Evolutionary conservation across 495 filamentous ascomycete genomes (phyloP), one percentile per base, ranked within the genome.

Genomic region (Tuber melanosporum): DNA sequence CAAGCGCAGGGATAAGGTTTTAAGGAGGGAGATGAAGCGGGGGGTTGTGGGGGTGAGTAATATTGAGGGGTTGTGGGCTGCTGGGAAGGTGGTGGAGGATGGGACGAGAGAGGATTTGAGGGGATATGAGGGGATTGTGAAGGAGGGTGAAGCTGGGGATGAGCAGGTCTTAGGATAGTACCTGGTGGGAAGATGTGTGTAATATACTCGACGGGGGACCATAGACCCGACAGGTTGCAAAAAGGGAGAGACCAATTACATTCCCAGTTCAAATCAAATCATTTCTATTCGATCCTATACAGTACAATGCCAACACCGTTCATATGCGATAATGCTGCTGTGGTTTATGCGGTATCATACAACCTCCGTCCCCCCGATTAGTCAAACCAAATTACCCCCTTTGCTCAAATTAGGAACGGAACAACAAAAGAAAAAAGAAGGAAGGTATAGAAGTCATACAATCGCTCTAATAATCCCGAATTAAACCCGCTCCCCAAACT

Each of bases 401-500:
- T 15, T 62, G 26, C n/a, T 9, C 10, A 62, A 62, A 62, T 15
- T 12, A 14, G 3, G n/a, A 62, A 10, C 22, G 10, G 3, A 26
- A 3, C 9, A 52, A 12, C 2, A 26, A 62, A 26, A 52, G 14
- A 4, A 66, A 32, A 66, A 19, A 2, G 22, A n/a, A 32, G 32
- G 32, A 57, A n/a, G n/a, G 22, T 5, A 41, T 2, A 26, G 14
- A 62, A 62, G 12, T n/a, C 57, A 66, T 36, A 32, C 57, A 36
- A 36, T 66, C 57, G 17, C 26, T 32, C 26, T 15, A 12, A 36
- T 2, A 36, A 43, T 12, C 26, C 71, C 6, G 26, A 15, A 94
- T 10, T 93, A 94, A 62, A 94, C 95, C 62, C 95, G 86, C 84
- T 99, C 95, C 46, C 95, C 95, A 87, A 94, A 99, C 83, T 94